Percentiles rank a stretch among this genome's conserved stretches.
These are phyloP conservation scores for Naganishia sp. DNA, from an alignment of 1,284 basidiomycete species.

Conservation along the genomic window DNA sequence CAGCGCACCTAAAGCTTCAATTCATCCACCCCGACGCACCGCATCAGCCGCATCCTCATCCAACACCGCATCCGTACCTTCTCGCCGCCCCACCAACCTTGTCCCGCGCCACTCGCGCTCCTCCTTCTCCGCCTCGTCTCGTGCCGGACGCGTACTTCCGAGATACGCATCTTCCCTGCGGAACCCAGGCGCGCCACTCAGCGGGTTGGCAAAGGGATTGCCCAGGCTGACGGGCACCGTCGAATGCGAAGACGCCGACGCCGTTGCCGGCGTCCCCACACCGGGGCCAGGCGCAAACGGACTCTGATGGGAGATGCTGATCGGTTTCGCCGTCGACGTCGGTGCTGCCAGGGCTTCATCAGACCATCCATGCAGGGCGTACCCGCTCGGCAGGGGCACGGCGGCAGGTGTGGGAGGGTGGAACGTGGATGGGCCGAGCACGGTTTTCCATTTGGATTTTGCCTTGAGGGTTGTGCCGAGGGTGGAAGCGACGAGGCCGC, in stretches of 20 bases:
- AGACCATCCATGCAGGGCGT: slow-evolving; percentile 1
- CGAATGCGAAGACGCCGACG: background rate
- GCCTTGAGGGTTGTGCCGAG: slow-evolving; percentile 40
- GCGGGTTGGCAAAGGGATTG: slow-evolving; percentile 51
- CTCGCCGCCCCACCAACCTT: slow-evolving; percentile 59
- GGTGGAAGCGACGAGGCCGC: background rate
- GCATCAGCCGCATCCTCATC: slow-evolving; percentile 57
- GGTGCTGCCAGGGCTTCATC: slow-evolving; percentile 24
- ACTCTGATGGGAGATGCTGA: slow-evolving; percentile 47
- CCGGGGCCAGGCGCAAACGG: slow-evolving; percentile 44
- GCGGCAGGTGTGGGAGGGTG: slow-evolving; percentile 1
- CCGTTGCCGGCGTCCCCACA: slow-evolving; percentile 28
- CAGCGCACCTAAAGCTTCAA: background rate
- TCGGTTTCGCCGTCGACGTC: slow-evolving; percentile 40
- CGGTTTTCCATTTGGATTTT: slow-evolving; percentile 47
- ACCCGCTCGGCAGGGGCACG: slow-evolving; percentile 23
- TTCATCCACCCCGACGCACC: slow-evolving; percentile 58
- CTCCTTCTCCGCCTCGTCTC: slow-evolving; percentile 40
- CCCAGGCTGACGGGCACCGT: slow-evolving; percentile 2
- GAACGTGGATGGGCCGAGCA: slow-evolving; percentile 37
- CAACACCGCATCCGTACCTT: slow-evolving; percentile 63
- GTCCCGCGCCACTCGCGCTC: slow-evolving; percentile 47
- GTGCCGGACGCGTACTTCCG: background rate
- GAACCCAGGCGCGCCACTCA: slow-evolving; percentile 77
- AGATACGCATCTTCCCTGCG: slow-evolving; percentile 47